phyloP scores from a whole-genome alignment of 2,329 filamentous ascomycete species.

The Xylariaceae sp. region DNA sequence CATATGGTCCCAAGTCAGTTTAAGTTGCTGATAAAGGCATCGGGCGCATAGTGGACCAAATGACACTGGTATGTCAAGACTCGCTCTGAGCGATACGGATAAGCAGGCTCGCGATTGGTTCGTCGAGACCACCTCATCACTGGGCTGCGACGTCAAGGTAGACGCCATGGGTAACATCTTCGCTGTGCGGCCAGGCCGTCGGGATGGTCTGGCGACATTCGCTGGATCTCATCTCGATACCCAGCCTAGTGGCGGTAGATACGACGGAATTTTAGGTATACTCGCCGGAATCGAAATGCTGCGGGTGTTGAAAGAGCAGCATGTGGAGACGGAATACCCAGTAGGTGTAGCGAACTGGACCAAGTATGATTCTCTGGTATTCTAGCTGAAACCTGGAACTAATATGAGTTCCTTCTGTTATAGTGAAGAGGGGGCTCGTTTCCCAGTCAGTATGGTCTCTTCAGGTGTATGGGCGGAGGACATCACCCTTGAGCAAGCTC shows the following conservation, averaged over 20 bases:
- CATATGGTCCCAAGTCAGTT: too few relatives aligned
- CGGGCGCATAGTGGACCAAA: slow-evolving; percentile 50
- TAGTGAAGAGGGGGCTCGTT: slow-evolving; percentile 77
- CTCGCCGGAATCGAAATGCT: slow-evolving; percentile 76
- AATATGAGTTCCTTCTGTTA: background rate
- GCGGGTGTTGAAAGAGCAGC: slow-evolving; percentile 68
- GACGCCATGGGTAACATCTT: slow-evolving; percentile 86
- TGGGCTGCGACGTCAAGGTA: slow-evolving; percentile 71
- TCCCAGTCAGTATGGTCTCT: slow-evolving; percentile 75
- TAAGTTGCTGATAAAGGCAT: slow-evolving; percentile 10
- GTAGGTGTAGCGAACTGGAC: slow-evolving; percentile 82
- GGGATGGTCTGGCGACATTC: slow-evolving; percentile 66
- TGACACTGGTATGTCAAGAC: slow-evolving; percentile 78
- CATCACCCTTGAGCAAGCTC: slow-evolving; percentile 66
- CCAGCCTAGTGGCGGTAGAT: slow-evolving; percentile 68
- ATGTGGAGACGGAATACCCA: slow-evolving; percentile 71
- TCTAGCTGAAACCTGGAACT: background rate
- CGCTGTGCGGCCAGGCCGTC: slow-evolving; percentile 68
- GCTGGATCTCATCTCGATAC: slow-evolving; percentile 74
- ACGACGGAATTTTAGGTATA: slow-evolving; percentile 80
- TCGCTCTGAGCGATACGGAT: slow-evolving; percentile 74
- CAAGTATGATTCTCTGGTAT: slow-evolving; percentile 49
- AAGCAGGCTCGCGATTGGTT: slow-evolving; percentile 80
- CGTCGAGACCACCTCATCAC: slow-evolving; percentile 61
- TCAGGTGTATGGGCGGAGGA: slow-evolving; percentile 80